Conservation (phyloP, 306 rosid species). For the Carpinus fangiana region DNA sequence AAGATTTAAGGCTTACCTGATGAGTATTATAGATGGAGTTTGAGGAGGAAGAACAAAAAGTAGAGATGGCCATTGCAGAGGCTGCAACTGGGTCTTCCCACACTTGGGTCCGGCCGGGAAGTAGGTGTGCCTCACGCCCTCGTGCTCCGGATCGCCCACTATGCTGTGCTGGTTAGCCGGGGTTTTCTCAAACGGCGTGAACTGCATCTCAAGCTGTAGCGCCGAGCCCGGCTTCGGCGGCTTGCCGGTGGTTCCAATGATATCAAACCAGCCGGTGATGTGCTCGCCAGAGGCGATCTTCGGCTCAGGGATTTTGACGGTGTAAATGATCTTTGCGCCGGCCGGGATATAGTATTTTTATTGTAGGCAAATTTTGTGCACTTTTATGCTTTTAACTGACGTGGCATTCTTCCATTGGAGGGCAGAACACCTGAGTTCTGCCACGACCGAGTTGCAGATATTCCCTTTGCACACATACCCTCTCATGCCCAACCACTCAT, state of each 20-base stretch:
- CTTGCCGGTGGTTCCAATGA: conserved; percentile 37
- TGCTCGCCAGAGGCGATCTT: conserved; percentile 38
- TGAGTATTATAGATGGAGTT: conserved; percentile 21
- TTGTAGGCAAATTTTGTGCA: too few species aligned
- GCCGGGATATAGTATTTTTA: too few species aligned
- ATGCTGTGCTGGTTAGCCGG: conserved; percentile 51
- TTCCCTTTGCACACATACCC: too few species aligned
- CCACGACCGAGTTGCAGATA: too few species aligned
- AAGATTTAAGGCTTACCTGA: conserved; percentile 24
- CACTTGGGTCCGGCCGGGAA: too few species aligned
- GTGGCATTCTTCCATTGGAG: too few species aligned
- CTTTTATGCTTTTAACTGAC: too few species aligned
- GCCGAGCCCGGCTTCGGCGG: conserved; percentile 53
- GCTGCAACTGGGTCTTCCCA: conserved; percentile 28
- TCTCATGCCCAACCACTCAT: too few species aligned
- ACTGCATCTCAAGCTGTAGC: conserved; percentile 54
- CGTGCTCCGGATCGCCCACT: conserved; percentile 73
- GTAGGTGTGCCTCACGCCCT: conserved; percentile 47
- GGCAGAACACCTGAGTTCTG: too few species aligned
- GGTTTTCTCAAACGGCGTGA: conserved; percentile 49
- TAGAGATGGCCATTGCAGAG: conserved; percentile 32
- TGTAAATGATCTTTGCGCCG: conserved; percentile 67
- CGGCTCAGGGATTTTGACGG: conserved; percentile 53
- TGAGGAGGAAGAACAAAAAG: conserved; percentile 26
- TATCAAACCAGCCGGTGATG: conserved; percentile 55